Base-by-base conservation (phyloP, 805 yeast genomes). In the Sugiyamaella floridensis region DNA sequence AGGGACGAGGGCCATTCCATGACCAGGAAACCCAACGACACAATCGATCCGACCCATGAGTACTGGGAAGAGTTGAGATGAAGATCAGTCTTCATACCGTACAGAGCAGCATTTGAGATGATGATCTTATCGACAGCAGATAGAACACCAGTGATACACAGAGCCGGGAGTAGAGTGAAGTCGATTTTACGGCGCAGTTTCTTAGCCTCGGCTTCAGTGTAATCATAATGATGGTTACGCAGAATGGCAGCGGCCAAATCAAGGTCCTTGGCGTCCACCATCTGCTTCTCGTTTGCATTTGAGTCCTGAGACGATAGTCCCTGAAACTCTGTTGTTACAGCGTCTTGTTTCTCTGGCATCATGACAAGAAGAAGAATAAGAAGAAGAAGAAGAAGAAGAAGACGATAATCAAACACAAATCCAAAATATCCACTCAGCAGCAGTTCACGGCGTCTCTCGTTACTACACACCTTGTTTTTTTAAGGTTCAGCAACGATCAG, bases 91-190 rank as follows among this genome's bases (percentile, higher is more conserved):
- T 79, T 61, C 62, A 81, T 55, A 58, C 77, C 75, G 60, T 78
- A 85, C 1, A 83, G 68, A 10, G 78, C 70, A 9, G 84, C 83
- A 58, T 79, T 81, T 1, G 71, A 58, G 47, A 81, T 63, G 60
- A 80, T 80, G 46, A 72, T 73, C 57, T 86, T 68, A 64, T 81
- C 85, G 52, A 79, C 64, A 58, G 80, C 79, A 49, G 81, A 69
- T 7, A 81, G 80, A 43, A 77, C 68, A 61, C 80, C 81, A 76
- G 81, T 72, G 47, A 80, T 54, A 52, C 78, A 76, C 0, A 83
- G 82, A 68, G 81, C 71, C 18, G 79, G 66, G 5, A 81, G 69
- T 18, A 82, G 83, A 47, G 72, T 64, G 68, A 70, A 71, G 54
- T 83, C 85, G 46, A 78, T 68, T 58, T 78, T 80, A 60, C 80